These are phyloP conservation scores for Podaxis mareebaensis DNA, from an alignment of 768 basidiomycete species.

Conservation along the genomic window DNA sequence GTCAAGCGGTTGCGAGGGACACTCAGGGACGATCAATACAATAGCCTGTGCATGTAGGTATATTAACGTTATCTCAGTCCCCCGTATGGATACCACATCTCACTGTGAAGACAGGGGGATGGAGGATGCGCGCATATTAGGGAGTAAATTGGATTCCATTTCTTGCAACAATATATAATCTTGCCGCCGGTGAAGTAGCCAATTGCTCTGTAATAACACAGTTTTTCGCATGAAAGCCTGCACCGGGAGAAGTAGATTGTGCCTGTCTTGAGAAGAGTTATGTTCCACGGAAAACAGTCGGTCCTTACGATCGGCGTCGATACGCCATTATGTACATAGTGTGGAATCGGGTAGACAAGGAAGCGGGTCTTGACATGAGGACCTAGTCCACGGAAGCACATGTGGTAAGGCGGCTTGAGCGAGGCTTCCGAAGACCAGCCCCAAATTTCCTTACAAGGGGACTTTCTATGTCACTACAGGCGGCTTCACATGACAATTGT, in stretches of 20 bases:
- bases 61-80: neutral
- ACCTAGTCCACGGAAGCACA: neutral
- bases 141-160: too few relatives aligned
- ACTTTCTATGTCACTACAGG: neutral
- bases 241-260: too few relatives aligned
- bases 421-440: neutral
- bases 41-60: neutral
- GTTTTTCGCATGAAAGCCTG: too few relatives aligned
- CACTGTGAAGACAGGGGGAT: neutral
- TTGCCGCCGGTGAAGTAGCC: too few relatives aligned
- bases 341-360: neutral
- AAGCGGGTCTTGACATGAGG: neutral
- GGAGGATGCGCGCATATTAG: neutral
- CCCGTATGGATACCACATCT: neutral
- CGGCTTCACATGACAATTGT: neutral
- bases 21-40: conserved; percentile 14
- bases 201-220: too few relatives aligned
- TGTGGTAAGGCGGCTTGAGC: neutral
- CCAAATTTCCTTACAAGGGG: neutral
- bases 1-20: conserved; percentile 13
- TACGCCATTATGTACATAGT: neutral
- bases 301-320: neutral
- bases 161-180: too few relatives aligned
- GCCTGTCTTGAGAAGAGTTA: neutral
- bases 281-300: neutral